Conservation (phyloP, 1,139 yeast species). For the Cylindricascospora bacillispora region DNA sequence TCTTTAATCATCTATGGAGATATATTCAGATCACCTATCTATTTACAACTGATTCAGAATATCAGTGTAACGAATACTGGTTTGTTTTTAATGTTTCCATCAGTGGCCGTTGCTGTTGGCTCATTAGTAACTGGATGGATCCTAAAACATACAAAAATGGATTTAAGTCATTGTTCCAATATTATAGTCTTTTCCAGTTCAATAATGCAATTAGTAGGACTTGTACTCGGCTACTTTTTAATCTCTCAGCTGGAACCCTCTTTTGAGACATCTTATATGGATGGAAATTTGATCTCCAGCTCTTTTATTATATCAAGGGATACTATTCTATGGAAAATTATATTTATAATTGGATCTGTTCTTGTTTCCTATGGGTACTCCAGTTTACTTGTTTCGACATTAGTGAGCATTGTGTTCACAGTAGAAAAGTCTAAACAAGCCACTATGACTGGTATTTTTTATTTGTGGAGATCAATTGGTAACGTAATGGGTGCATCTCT, state of each 20-base stretch:
- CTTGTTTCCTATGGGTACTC: conserved; percentile 21
- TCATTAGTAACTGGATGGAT: conserved; percentile 46
- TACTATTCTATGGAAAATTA: conserved; percentile 16
- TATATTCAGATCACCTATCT: conserved; percentile 42
- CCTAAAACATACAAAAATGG: conserved; percentile 23
- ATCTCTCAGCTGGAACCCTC: conserved; percentile 14
- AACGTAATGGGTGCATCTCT: conserved; percentile 36
- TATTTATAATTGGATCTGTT: conserved; percentile 14
- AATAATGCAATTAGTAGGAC: conserved; percentile 15
- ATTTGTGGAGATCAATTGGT: conserved; percentile 36
- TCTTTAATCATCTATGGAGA: conserved; percentile 25
- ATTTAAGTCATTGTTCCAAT: conserved; percentile 21
- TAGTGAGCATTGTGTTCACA: conserved; percentile 25
- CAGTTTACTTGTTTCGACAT: conserved; percentile 20
- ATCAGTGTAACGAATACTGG: conserved; percentile 41
- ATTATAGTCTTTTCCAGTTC: conserved; percentile 13
- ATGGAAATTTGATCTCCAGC: conserved; percentile 1
- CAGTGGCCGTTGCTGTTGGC: conserved; percentile 38
- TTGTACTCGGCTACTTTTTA: conserved; percentile 10
- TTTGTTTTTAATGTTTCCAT: conserved; percentile 37
- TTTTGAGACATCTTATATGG: conserved; percentile 3
- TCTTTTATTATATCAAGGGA: conserved; percentile 7
- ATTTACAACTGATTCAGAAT: conserved; percentile 38
- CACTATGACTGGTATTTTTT: conserved; percentile 30
- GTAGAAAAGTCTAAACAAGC: conserved; percentile 25